Conservation (phyloP, 768 basidiomycete species). For the Leccinellum albellum region DNA sequence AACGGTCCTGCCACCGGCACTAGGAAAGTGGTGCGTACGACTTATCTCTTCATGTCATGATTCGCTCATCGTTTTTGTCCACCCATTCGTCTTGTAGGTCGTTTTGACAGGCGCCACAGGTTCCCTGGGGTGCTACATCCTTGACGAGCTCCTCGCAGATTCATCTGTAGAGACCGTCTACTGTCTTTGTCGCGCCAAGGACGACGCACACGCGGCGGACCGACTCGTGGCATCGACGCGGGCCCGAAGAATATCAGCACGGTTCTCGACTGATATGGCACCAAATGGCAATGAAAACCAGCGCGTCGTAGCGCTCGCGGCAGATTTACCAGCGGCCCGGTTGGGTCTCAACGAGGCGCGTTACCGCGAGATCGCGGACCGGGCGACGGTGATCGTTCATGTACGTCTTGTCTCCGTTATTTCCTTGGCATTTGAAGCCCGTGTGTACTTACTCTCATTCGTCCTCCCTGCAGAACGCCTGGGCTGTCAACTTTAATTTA, state of each 20-base stretch:
- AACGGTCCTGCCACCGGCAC: slow-evolving; percentile 9
- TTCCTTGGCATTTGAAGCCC: neutral
- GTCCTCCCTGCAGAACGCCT: slow-evolving; percentile 39
- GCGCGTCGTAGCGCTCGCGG: slow-evolving; percentile 40
- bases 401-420: slow-evolving; percentile 18
- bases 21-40: slow-evolving; percentile 15
- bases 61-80: neutral
- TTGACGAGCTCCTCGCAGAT: slow-evolving; percentile 40
- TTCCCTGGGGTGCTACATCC: slow-evolving; percentile 51
- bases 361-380: slow-evolving; percentile 34
- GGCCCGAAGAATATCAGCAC: neutral
- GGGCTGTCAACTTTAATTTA: slow-evolving; percentile 59
- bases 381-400: slow-evolving; percentile 46
- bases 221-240: neutral
- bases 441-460: neutral
- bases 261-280: neutral
- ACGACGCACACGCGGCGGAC: slow-evolving; percentile 38
- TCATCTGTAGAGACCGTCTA: slow-evolving; percentile 40
- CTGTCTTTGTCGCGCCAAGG: slow-evolving; percentile 48
- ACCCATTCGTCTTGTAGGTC: neutral
- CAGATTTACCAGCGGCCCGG: slow-evolving; percentile 37
- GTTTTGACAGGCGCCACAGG: slow-evolving; percentile 54
- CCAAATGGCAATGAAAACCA: neutral
- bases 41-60: neutral
- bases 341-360: slow-evolving; percentile 39